Conservation (phyloP, 805 yeast species). For the Grigorovia humatica region DNA sequence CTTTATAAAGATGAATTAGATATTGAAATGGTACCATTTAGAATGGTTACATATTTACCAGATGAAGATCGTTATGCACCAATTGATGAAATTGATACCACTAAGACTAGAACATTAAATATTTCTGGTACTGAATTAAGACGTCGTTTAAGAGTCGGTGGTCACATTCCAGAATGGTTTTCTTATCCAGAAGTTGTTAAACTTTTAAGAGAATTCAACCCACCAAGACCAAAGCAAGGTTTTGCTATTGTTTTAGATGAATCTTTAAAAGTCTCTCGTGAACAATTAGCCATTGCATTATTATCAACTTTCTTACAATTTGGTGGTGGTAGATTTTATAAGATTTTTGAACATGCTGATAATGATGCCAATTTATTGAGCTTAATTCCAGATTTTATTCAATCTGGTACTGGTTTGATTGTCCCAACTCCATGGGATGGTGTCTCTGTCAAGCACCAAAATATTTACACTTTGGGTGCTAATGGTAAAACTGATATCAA, state of each 20-base stretch:
- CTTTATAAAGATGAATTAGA: slow-evolving; percentile 65
- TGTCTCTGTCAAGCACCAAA: slow-evolving; percentile 10
- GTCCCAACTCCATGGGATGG: slow-evolving; percentile 32
- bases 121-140: slow-evolving; percentile 93
- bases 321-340: slow-evolving; percentile 70
- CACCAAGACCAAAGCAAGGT: slow-evolving; percentile 85
- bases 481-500: slow-evolving; percentile 47
- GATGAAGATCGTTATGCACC: slow-evolving; percentile 94
- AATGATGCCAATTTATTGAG: slow-evolving; percentile 66
- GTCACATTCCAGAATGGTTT: slow-evolving; percentile 92
- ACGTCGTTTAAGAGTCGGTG: slow-evolving; percentile 74
- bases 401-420: slow-evolving; percentile 89
- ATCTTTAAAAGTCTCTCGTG: slow-evolving; percentile 47
- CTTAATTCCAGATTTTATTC: slow-evolving; percentile 29
- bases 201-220: slow-evolving; percentile 83
- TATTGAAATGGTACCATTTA: slow-evolving; percentile 88
- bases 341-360: slow-evolving; percentile 37
- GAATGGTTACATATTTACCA: slow-evolving; percentile 93
- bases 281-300: slow-evolving; percentile 68
- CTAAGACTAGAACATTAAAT: slow-evolving; percentile 71
- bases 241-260: slow-evolving; percentile 66
- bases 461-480: slow-evolving; percentile 37
- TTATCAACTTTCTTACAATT: slow-evolving; percentile 86
- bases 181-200: slow-evolving; percentile 93
- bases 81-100: slow-evolving; percentile 71